Conservation (phyloP, 2,329 filamentous ascomycete genomes). For the Bipolaris zeicola region DNA sequence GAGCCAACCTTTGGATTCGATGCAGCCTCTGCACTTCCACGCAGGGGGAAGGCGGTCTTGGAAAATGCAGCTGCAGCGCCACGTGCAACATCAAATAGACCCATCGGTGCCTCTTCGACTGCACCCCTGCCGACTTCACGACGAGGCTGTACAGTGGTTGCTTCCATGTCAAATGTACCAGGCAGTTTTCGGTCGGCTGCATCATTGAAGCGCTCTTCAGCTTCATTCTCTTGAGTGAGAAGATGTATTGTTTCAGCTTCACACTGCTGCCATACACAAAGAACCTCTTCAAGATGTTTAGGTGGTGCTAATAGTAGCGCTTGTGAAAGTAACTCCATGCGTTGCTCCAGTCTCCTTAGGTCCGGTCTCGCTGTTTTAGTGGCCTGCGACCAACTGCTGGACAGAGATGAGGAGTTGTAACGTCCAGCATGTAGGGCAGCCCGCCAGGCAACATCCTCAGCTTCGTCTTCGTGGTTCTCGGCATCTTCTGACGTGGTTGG, state of each 20-base stretch:
- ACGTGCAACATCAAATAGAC: constrained; percentile 59
- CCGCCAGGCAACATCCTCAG: constrained; percentile 76
- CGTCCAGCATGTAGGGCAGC: constrained; percentile 80
- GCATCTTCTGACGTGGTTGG: constrained; percentile 35
- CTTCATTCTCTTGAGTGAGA: constrained; percentile 68
- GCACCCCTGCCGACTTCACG: constrained; percentile 51
- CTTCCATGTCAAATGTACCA: constrained; percentile 52
- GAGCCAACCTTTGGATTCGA: constrained; percentile 12
- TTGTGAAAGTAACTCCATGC: constrained; percentile 78
- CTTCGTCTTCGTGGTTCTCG: constrained; percentile 28
- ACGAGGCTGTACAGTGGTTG: constrained; percentile 45
- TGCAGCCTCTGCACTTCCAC: constrained; percentile 24
- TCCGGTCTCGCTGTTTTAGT: constrained; percentile 57
- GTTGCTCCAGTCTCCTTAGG: constrained; percentile 75
- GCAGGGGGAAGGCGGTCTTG: constrained; percentile 55
- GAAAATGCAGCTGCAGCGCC: constrained; percentile 57
- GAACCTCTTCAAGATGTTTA: constrained; percentile 72
- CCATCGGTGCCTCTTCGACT: constrained; percentile 58
- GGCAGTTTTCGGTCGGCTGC: constrained; percentile 63
- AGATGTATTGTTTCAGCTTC: constrained; percentile 76
- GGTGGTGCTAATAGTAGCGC: constrained; percentile 76
- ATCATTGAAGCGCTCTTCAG: constrained; percentile 73
- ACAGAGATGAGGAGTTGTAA: constrained; percentile 57
- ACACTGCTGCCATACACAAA: constrained; percentile 75
- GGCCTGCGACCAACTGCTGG: constrained; percentile 47